Conservation (phyloP, 2,329 filamentous ascomycete species). For the Aspergillus novofumigatus region DNA sequence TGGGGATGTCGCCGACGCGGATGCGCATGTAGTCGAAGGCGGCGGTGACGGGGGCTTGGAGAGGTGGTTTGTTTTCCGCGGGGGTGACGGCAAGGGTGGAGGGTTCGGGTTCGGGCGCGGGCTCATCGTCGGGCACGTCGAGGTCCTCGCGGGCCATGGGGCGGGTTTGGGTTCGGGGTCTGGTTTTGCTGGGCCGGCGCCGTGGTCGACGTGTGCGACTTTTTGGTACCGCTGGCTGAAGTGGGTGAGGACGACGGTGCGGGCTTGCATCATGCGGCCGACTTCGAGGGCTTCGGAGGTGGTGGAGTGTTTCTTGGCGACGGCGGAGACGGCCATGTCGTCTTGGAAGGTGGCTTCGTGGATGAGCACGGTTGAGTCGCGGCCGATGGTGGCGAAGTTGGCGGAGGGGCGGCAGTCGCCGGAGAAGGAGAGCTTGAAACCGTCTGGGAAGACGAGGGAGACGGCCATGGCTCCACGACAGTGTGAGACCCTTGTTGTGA, state of each 20-base stretch:
- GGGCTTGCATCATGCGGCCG: conserved; percentile 72
- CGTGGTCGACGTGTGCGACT: conserved; percentile 48
- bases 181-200: conserved; percentile 10
- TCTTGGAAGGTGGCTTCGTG: conserved; percentile 97
- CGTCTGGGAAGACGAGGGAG: conserved; percentile 70
- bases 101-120: conserved; percentile 18
- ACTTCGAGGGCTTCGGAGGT: conserved; percentile 79
- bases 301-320: conserved; percentile 86
- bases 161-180: neutral
- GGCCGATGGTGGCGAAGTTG: conserved; percentile 66
- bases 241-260: conserved; percentile 80
- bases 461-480: conserved; percentile 75
- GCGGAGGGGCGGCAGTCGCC: conserved; percentile 83
- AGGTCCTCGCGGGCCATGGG: conserved; percentile 10
- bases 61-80: neutral
- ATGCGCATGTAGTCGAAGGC: conserved; percentile 64
- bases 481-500: conserved; percentile 67
- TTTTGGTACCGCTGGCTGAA: conserved; percentile 94
- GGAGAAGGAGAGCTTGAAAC: conserved; percentile 86
- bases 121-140: conserved; percentile 27
- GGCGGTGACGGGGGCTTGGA: conserved; percentile 43
- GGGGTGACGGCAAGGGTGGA: conserved; percentile 9
- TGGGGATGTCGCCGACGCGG: conserved; percentile 54
- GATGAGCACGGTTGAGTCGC: conserved; percentile 74
- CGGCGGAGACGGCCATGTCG: conserved; percentile 70